Percentiles rank a stretch among this genome's conserved stretches.
phyloP scores from a whole-genome alignment of 129 eudicot genomes.

The Cynara cardunculus region DNA sequence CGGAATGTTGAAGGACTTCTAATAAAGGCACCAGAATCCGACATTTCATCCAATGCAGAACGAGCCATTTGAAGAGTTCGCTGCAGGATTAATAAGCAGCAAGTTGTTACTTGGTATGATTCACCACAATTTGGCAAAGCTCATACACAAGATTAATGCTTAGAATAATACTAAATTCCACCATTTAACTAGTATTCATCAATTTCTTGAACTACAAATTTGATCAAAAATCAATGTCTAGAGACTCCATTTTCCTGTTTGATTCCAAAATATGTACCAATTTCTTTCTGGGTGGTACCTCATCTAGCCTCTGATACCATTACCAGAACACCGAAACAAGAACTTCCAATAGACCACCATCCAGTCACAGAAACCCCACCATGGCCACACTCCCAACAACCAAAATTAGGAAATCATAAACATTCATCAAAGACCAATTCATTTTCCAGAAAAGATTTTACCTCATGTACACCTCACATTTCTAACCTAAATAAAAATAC shows the following conservation, averaged over 20 bases:
- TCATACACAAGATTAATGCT: not conserved
- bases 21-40: conserved; percentile 70
- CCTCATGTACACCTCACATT: not conserved
- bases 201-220: not conserved
- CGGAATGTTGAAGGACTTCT: conserved; percentile 88
- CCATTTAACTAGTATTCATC: not conserved
- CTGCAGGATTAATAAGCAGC: conserved; percentile 24
- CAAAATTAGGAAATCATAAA: no score
- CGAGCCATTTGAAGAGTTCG: conserved; percentile 57
- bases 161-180: not conserved
- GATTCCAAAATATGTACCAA: not conserved
- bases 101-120: not conserved
- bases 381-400: not conserved
- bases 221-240: not conserved
- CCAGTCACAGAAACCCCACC: not conserved
- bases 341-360: not conserved
- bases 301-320: not conserved
- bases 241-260: not conserved
- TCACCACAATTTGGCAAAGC: not conserved
- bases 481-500: not conserved
- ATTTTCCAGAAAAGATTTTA: no score
- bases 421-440: not conserved
- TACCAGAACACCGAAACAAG: not conserved
- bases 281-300: not conserved
- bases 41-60: conserved; percentile 81